Conservation (phyloP, 306 rosid species). For the Purshia tridentata region DNA sequence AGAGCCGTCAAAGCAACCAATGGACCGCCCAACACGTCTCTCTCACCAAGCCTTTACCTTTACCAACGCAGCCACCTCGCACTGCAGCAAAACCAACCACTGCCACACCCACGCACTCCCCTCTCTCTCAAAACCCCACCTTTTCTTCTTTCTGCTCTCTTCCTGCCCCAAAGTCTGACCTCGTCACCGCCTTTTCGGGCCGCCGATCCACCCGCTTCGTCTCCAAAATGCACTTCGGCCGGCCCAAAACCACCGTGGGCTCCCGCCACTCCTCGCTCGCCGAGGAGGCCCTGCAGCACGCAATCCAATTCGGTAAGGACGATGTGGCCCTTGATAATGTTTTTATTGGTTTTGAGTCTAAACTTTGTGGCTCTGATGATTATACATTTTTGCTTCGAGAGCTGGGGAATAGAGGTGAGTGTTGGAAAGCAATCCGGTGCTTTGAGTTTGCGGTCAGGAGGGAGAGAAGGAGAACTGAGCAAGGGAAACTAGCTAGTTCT, state of each 20-base stretch:
- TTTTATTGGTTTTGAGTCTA: conserved; percentile 49
- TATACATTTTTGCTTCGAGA: conserved; percentile 63
- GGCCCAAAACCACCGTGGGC: conserved; percentile 50
- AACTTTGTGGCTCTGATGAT: conserved; percentile 64
- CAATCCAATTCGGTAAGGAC: conserved; percentile 51
- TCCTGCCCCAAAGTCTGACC: conserved; percentile 43
- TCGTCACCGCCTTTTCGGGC: conserved; percentile 69
- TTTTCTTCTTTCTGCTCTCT: conserved; percentile 49
- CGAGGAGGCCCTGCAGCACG: conserved; percentile 63
- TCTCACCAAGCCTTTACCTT: conserved; percentile 37
- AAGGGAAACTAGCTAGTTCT: conserved; percentile 73
- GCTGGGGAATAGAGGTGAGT: conserved; percentile 65
- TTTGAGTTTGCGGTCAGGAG: conserved; percentile 67
- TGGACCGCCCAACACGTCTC: conserved; percentile 51
- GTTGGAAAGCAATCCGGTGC: conserved; percentile 50
- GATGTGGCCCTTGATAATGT: conserved; percentile 44
- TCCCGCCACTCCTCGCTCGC: conserved; percentile 55
- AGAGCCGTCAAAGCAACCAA: conserved; percentile 33
- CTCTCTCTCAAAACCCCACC: conserved; percentile 39
- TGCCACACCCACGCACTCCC: conserved; percentile 28
- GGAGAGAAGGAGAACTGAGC: conserved; percentile 50
- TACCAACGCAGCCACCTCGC: conserved; percentile 30
- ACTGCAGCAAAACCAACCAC: conserved; percentile 17
- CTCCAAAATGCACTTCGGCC: conserved; percentile 73
- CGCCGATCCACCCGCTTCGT: conserved; percentile 74